Percentiles rank a stretch among this genome's conserved stretches.
These are phyloP conservation scores for Termitomyces sp. DNA, from an alignment of 768 basidiomycete species.

Conservation along the genomic window DNA sequence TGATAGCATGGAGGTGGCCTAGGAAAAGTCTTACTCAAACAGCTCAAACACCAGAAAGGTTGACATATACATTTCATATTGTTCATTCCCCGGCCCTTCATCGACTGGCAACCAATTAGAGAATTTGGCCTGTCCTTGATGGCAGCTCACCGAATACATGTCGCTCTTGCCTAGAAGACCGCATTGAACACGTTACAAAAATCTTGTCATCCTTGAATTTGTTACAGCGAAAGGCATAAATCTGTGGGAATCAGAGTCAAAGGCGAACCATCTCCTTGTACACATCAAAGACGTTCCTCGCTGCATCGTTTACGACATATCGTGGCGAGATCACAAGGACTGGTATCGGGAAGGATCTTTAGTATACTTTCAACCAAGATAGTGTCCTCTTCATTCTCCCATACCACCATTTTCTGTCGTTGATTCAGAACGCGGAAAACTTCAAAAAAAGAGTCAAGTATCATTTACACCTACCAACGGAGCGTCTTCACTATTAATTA, in stretches of 20 bases:
- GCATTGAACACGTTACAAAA: not conserved
- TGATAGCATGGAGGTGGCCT: conserved; percentile 40
- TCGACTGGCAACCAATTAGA: conserved; percentile 3
- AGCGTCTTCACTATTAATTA: conserved; percentile 4
- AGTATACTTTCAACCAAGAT: conserved; percentile 30
- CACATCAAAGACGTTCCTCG: conserved; percentile 19
- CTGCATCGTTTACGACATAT: conserved; percentile 44
- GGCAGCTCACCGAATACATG: not conserved
- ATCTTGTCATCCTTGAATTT: conserved; percentile 4
- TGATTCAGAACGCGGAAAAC: not conserved
- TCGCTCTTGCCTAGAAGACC: not conserved
- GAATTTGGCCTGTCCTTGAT: not conserved
- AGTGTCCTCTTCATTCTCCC: conserved; percentile 20
- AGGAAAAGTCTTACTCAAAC: not conserved
- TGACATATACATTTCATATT: conserved; percentile 4
- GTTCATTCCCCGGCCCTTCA: not conserved
- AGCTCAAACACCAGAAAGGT: not conserved
- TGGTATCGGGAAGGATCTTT: conserved; percentile 36
- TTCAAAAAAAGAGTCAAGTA: not conserved
- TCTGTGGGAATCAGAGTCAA: conserved; percentile 15
- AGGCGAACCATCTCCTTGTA: conserved; percentile 11
- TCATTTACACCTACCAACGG: not conserved
- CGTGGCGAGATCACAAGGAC: conserved; percentile 44
- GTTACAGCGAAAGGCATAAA: conserved; percentile 19
- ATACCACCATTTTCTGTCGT: conserved; percentile 16